Conservation (phyloP, 2,329 filamentous ascomycete genomes). For the Phyllosticta ampelicida region DNA sequence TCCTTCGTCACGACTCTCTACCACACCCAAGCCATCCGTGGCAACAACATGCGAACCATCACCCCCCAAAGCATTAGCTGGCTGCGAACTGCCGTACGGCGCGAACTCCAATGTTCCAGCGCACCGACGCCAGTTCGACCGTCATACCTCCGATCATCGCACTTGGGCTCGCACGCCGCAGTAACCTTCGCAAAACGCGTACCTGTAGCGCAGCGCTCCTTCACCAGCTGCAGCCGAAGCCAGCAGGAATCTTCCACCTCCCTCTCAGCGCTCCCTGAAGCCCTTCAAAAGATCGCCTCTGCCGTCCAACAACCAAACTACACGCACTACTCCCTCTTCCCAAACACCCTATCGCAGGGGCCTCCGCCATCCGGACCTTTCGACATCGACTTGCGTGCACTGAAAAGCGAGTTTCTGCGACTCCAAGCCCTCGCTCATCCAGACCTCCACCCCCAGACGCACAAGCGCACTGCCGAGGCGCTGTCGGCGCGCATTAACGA, state of each 20-base stretch:
- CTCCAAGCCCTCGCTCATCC: slow-evolving; percentile 71
- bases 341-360: slow-evolving; percentile 61
- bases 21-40: neutral
- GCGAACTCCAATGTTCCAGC: slow-evolving; percentile 10
- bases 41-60: slow-evolving; percentile 11
- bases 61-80: slow-evolving; percentile 15
- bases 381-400: slow-evolving; percentile 54
- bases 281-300: neutral
- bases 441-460: slow-evolving; percentile 45
- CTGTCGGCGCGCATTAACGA: slow-evolving; percentile 79
- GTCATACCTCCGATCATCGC: neutral
- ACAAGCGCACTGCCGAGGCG: slow-evolving; percentile 57
- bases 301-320: neutral
- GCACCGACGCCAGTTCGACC: neutral
- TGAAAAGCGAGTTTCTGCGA: slow-evolving; percentile 77
- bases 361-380: slow-evolving; percentile 72
- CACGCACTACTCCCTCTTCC: slow-evolving; percentile 80
- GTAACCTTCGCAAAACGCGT: neutral
- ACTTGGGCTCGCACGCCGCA: neutral
- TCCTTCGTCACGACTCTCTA: neutral
- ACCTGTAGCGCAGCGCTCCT: neutral
- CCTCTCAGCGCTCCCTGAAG: neutral
- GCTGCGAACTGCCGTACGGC: slow-evolving; percentile 18
- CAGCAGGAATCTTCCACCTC: neutral
- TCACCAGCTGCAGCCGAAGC: neutral